Base-by-base conservation (phyloP, 345 rosid genomes). In the Viola odorata region DNA sequence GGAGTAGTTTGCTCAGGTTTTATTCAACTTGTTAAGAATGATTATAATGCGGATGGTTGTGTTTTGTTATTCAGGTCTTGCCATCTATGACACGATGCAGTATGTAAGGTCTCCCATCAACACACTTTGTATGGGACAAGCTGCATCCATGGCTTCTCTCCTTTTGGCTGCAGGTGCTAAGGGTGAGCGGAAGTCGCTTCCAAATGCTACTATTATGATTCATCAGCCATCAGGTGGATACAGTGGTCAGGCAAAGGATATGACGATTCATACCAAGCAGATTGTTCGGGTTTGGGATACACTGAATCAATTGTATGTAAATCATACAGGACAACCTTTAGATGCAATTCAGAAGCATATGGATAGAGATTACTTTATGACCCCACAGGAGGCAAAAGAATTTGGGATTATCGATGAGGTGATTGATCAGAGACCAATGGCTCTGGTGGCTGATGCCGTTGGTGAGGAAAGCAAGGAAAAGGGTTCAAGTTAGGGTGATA, bases 171-270 rank as follows among this genome's bases (percentile, higher is more conserved):
- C 99, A 0, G 99, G 98, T 15, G 65, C 94, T 42, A 86, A 82
- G 75, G 98, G 96, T 10, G 94, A 95, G 80, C 86, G 99, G 71
- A 77, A 86, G 80, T 55, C 97, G 3, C 91, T 91, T 12, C 99
- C 99, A 12, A 88, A 91, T 70, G 89, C 97, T 1, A 95, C 97
- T 0, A 57, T 91, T 58, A 95, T 95, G 99, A 84, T 95, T 77
- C 99, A 91, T 70, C 98, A 95, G 75, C 99, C 99, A 55, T 95
- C 99, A 3, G 99, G 97, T 17, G 99, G 99, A 16, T 95, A 95
- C 67, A 84, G 90, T 15, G 97, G 97, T 8, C 99, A 94, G 80
- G 99, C 96, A 39, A 86, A 84, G 72, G 99, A 94, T 70, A 80
- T 95, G 76, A 84, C 89, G 4, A 94, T 91, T 68, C 97, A 91